phyloP scores from a whole-genome alignment of 2,329 filamentous ascomycete genomes.

The Ploettnerulaceae sp. region DNA sequence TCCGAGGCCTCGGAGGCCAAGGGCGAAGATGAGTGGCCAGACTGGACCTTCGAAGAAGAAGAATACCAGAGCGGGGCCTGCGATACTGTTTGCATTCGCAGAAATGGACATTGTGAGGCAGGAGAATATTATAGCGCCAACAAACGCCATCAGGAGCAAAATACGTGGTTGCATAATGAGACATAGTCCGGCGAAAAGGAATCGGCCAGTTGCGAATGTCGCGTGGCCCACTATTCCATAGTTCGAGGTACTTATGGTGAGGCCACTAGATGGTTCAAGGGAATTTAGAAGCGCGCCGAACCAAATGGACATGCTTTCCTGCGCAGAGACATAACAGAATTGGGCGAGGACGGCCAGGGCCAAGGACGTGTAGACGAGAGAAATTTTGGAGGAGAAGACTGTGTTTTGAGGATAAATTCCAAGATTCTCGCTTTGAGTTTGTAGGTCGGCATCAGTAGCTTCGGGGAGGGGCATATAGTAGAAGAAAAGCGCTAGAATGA shows the following conservation, averaged over 20 bases:
- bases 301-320: slow-evolving; percentile 60
- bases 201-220: slow-evolving; percentile 69
- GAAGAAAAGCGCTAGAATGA: slow-evolving; percentile 62
- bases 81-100: slow-evolving; percentile 42
- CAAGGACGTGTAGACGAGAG: slow-evolving; percentile 41
- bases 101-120: slow-evolving; percentile 45
- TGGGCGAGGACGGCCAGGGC: slow-evolving; percentile 70
- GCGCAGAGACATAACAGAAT: slow-evolving; percentile 73
- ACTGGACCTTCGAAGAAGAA: slow-evolving; percentile 80
- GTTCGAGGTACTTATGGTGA: slow-evolving; percentile 53
- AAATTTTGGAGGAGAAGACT: slow-evolving; percentile 37
- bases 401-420: slow-evolving; percentile 23
- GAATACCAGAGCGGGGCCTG: slow-evolving; percentile 61
- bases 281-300: slow-evolving; percentile 47
- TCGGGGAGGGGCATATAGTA: slow-evolving; percentile 63
- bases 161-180: slow-evolving; percentile 60
- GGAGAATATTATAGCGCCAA: slow-evolving; percentile 54
- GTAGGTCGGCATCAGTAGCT: slow-evolving; percentile 48
- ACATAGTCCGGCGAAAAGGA: slow-evolving; percentile 61
- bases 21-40: slow-evolving; percentile 76
- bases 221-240: slow-evolving; percentile 69
- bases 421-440: slow-evolving; percentile 40
- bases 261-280: slow-evolving; percentile 37
- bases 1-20: slow-evolving; percentile 75
- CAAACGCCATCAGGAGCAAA: slow-evolving; percentile 59